Conservation (phyloP, 345 rosid species). For the Gossypioides kirkii region DNA sequence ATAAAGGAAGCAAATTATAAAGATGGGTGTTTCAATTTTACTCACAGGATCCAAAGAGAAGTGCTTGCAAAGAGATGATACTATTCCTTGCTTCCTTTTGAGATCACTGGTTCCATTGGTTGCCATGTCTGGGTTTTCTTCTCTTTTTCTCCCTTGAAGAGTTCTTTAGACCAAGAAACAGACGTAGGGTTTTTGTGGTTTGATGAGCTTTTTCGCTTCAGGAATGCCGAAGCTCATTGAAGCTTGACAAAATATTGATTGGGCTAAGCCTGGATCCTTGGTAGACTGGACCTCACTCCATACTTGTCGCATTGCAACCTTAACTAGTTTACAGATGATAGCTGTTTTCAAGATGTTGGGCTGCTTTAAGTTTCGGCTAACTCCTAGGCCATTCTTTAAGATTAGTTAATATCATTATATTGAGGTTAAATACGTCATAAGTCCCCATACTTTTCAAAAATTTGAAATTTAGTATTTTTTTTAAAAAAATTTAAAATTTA, state of each 20-base stretch:
- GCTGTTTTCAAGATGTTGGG: too few species aligned
- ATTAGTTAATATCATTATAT: too few species aligned
- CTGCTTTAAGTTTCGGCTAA: too few species aligned
- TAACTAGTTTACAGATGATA: neutral
- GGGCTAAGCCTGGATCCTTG: neutral
- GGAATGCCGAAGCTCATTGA: neutral
- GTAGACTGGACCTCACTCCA: neutral
- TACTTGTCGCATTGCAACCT: too few species aligned
- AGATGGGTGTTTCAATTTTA: neutral
- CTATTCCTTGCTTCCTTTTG: slow-evolving; percentile 39
- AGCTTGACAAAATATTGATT: neutral
- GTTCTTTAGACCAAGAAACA: neutral
- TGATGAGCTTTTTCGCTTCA: neutral
- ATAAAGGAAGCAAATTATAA: neutral
- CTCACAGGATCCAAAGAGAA: slow-evolving; percentile 55
- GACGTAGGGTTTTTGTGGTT: slow-evolving; percentile 2
- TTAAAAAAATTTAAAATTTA: too few species aligned
- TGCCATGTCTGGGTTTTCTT: slow-evolving; percentile 14
- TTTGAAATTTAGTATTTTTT: too few species aligned
- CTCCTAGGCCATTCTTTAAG: too few species aligned
- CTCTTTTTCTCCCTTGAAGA: neutral
- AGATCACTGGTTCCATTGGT: slow-evolving; percentile 16
- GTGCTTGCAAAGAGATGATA: slow-evolving; percentile 53
- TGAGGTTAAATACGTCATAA: too few species aligned
- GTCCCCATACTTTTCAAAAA: too few species aligned